Percentiles rank a stretch among this genome's conserved stretches.
Conservation (phyloP, 2,329 filamentous ascomycete species). For the Diaporthe longicolla region DNA sequence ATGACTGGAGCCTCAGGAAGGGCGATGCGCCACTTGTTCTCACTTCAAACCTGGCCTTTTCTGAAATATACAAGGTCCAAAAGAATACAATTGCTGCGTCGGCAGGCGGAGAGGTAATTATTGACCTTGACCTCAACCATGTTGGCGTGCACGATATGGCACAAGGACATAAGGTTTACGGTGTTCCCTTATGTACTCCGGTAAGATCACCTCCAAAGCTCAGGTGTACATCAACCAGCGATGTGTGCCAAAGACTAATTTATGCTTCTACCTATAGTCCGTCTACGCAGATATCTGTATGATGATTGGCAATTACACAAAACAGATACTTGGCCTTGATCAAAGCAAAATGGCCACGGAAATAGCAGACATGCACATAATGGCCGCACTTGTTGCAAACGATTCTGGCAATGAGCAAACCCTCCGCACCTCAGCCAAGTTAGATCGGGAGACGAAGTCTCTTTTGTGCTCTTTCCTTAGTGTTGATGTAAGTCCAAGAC, state of each 20-base stretch:
- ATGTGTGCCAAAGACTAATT: background rate
- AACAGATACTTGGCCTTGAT: background rate
- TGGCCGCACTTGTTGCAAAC: conserved; percentile 9
- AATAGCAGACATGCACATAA: conserved; percentile 17
- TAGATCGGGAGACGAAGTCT: background rate
- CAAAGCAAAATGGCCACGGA: background rate
- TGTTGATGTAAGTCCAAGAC: conserved; percentile 3
- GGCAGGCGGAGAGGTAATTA: background rate
- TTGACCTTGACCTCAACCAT: conserved; percentile 2
- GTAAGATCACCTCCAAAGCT: background rate
- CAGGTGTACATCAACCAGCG: background rate
- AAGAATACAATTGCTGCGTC: background rate
- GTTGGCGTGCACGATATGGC: background rate
- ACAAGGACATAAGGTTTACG: conserved; percentile 32
- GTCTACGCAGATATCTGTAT: conserved; percentile 26
- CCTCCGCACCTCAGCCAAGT: background rate
- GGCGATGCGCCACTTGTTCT: conserved; percentile 4
- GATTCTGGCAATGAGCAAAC: background rate
- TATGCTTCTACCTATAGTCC: conserved; percentile 2
- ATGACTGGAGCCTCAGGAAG: conserved; percentile 32
- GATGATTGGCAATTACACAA: conserved; percentile 4
- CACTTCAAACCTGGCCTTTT: conserved; percentile 55
- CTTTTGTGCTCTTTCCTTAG: background rate
- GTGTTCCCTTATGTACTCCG: conserved; percentile 20
- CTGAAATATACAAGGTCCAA: conserved; percentile 2